Evolutionary conservation across 2,329 filamentous ascomycete species (phyloP), one percentile per base, ranked within the genome.

Genomic region (Aspergillus sp.): DNA sequence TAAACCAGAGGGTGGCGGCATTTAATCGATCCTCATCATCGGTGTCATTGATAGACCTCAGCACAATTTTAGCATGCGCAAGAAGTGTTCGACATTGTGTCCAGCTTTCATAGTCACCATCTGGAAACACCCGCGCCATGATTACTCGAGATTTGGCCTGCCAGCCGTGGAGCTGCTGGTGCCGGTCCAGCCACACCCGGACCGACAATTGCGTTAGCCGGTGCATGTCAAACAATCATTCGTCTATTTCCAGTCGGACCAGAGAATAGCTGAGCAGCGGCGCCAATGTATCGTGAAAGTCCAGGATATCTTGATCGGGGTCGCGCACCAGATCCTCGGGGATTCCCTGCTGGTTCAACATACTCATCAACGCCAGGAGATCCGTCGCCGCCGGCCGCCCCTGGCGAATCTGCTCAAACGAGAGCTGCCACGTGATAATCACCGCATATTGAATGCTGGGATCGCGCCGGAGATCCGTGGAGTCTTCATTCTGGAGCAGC

Each of bases 191-290:
- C 66, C 68, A 72, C 24, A 50, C 57, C 50, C 62, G 51, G 44
- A 62, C 68, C 7, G 66, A 61, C n/a, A 67, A 48, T 52, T 70
- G 66, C n/a, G 68, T 64, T 1, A 71, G 62, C 2, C 53, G 47
- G 58, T 70, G 65, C 63, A 70, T 69, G 13, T 65, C 60, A 50
- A 69, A 66, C 7, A 17, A 42, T 20, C 4, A 18, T 50, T 39
- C 15, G n/a, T 49, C 32, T 20, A 50, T 64, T 41, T 34, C 55
- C 8, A 50, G 65, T 51, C 6, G 12, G n/a, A 50, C 20, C 15
- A 69, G 56, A 6, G 62, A 66, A 56, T 58, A 69, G 41, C 49
- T 58, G 38, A 52, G 12, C 39, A 69, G 49, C 18, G 47, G 60
- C 11, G 30, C 12, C 9, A 70, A 24, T 54, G 63, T 61, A 39